Conservation (phyloP, 2,329 filamentous ascomycete species). For the Trichoderma sp. region DNA sequence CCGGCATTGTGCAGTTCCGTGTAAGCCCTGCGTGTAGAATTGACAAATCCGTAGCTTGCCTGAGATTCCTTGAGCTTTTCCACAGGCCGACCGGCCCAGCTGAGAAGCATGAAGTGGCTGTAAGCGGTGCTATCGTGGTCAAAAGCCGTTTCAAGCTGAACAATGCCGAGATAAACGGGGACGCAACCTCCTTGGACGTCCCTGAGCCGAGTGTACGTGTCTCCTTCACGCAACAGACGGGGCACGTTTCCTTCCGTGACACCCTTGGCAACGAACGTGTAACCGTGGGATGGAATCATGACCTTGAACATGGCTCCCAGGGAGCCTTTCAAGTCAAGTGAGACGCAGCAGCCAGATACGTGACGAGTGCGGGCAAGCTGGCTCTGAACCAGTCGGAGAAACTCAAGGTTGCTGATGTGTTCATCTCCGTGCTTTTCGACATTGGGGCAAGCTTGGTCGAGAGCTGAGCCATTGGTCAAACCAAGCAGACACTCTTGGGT, state of each 20-base stretch:
- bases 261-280: constrained; percentile 44
- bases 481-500: constrained; percentile 34
- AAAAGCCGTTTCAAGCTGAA: constrained; percentile 34
- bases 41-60: constrained; percentile 1
- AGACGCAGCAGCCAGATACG: constrained; percentile 1
- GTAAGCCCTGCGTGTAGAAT: constrained; percentile 2
- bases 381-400: neutral
- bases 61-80: neutral
- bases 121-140: constrained; percentile 36
- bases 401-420: neutral
- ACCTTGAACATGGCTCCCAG: constrained; percentile 42
- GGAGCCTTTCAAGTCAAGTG: constrained; percentile 34
- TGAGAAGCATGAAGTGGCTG: constrained; percentile 38
- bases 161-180: constrained; percentile 39
- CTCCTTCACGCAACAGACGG: constrained; percentile 33
- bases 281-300: constrained; percentile 37
- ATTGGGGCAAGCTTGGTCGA: constrained; percentile 28
- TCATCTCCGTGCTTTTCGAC: neutral
- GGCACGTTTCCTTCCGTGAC: constrained; percentile 30
- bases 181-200: constrained; percentile 37
- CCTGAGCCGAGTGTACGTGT: constrained; percentile 34
- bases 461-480: constrained; percentile 25
- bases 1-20: constrained; percentile 23
- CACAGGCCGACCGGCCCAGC: constrained; percentile 30
- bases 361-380: neutral